Conservation (phyloP, 106 monocot species). For the Acorus gramineus region DNA sequence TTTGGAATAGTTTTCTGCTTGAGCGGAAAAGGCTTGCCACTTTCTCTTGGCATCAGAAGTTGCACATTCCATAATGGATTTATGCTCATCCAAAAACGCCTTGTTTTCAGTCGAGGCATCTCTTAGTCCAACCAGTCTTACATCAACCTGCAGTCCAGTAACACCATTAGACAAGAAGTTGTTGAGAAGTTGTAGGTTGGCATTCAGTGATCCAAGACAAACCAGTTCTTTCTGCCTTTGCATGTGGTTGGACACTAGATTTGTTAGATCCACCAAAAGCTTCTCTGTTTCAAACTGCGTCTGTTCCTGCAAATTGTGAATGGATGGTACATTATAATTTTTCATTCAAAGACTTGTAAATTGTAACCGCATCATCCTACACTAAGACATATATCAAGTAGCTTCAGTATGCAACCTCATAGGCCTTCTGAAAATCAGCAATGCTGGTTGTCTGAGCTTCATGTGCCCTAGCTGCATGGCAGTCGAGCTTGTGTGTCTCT, state of each 20-base stretch:
- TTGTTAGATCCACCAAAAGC: conserved; percentile 55
- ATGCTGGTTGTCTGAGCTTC: conserved; percentile 38
- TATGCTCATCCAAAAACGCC: conserved; percentile 37
- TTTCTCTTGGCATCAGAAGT: conserved; percentile 74
- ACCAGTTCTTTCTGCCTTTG: conserved; percentile 72
- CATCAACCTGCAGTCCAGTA: conserved; percentile 41
- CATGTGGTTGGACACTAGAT: conserved; percentile 56
- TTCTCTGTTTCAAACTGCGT: conserved; percentile 60
- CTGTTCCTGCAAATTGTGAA: conserved; percentile 48
- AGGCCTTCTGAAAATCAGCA: conserved; percentile 61
- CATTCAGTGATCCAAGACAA: neutral
- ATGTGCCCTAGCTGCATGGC: conserved; percentile 35
- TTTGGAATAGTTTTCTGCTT: conserved; percentile 36
- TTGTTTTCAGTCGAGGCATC: conserved; percentile 44
- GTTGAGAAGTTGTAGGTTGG: no score
- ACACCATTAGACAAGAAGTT: neutral
- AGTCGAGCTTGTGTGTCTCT: conserved; percentile 35
- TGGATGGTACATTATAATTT: no score
- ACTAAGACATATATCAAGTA: no score
- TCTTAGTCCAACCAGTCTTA: conserved; percentile 31
- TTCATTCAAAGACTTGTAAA: no score
- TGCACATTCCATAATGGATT: conserved; percentile 17
- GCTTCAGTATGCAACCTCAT: conserved; percentile 35
- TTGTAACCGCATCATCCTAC: no score
- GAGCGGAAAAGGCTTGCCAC: conserved; percentile 56